phyloP scores from a whole-genome alignment of 192 early-diverging fungal species.

The Linnemannia exigua region DNA sequence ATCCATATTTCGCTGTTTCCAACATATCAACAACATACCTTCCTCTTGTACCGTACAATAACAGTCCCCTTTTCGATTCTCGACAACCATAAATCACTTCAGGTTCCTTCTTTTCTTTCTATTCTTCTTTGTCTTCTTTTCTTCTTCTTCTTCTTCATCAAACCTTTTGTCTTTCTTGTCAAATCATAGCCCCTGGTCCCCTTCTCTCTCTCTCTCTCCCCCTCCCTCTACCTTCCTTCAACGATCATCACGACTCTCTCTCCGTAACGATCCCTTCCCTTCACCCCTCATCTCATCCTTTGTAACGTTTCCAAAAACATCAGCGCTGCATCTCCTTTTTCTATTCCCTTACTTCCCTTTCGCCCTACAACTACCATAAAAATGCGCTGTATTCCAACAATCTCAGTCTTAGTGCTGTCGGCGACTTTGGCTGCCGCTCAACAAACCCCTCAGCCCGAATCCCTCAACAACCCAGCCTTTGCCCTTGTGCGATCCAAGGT shows the following conservation, averaged over 20 bases:
- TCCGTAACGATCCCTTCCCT: background rate
- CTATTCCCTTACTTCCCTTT: background rate
- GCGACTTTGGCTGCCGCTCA: conserved; percentile 22
- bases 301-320: background rate
- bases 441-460: conserved; percentile 6
- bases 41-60: background rate
- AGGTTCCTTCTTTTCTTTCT: background rate
- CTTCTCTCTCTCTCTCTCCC: background rate
- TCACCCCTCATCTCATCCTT: background rate
- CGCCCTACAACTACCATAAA: no score
- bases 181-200: background rate
- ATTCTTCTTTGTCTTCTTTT: background rate
- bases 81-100: background rate
- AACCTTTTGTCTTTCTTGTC: background rate
- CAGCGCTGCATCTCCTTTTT: background rate
- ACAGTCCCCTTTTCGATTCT: background rate
- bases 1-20: background rate
- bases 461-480: conserved; percentile 29
- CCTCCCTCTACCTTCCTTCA: background rate
- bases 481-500: conserved; percentile 6
- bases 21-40: background rate
- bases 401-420: conserved; percentile 29
- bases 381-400: conserved; percentile 18
- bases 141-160: background rate
- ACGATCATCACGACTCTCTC: background rate